These are phyloP conservation scores for Cordyceps javanica DNA, from an alignment of 2,329 filamentous ascomycete species.

Conservation along the genomic window DNA sequence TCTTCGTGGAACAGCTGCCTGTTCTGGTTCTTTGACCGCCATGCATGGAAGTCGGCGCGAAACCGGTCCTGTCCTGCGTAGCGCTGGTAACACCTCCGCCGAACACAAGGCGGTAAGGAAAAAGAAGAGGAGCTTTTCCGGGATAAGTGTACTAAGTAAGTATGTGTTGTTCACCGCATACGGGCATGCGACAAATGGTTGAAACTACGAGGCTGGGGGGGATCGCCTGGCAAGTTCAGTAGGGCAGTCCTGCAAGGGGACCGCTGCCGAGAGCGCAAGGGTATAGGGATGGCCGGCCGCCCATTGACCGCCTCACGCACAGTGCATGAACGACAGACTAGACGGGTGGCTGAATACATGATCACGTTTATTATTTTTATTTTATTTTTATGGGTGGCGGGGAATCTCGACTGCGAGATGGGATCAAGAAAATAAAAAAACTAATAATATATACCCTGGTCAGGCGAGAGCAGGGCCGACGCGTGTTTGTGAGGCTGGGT, in stretches of 20 bases:
- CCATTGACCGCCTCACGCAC: constrained; percentile 11
- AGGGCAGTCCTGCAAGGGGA: neutral
- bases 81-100: constrained; percentile 1
- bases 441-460: constrained; percentile 5
- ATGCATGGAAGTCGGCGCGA: neutral
- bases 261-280: neutral
- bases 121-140: neutral
- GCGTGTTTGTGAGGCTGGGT: neutral
- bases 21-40: constrained; percentile 6
- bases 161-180: constrained; percentile 1
- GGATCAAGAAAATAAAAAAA: neutral
- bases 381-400: neutral
- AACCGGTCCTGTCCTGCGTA: neutral
- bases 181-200: neutral
- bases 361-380: constrained; percentile 1
- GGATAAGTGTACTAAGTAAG: too few relatives aligned
- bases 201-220: constrained; percentile 5
- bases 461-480: neutral
- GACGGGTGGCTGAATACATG: constrained; percentile 1
- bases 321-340: constrained; percentile 9
- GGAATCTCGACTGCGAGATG: neutral
- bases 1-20: neutral
- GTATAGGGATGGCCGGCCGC: neutral
- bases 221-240: neutral
- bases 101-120: constrained; percentile 9